A percentile compares a stretch with the other conserved stretches of the same genome.
Conservation (phyloP, 2,329 filamentous ascomycete genomes). For the Peltaster fructicola region DNA sequence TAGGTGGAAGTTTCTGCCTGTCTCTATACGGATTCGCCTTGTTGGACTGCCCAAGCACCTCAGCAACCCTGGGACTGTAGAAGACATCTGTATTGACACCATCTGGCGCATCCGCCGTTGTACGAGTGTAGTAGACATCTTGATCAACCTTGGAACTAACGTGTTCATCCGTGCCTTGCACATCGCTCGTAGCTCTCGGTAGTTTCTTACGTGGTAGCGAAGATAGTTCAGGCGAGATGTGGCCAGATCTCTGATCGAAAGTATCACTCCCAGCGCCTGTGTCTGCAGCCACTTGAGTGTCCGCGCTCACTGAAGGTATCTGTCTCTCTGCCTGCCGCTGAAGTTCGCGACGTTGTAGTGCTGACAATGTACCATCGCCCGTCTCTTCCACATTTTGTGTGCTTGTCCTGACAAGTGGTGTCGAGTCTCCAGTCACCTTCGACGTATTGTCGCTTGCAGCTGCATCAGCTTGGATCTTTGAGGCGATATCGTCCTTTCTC, state of each 20-base stretch:
- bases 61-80: conserved; percentile 40
- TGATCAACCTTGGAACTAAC: conserved; percentile 32
- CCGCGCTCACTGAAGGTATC: conserved; percentile 4
- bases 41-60: conserved; percentile 27
- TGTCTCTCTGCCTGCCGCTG: conserved; percentile 33
- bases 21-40: conserved; percentile 22
- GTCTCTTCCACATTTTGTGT: conserved; percentile 3
- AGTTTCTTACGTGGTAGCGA: conserved; percentile 38
- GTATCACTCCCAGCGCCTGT: conserved; percentile 23
- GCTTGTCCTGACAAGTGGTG: conserved; percentile 4
- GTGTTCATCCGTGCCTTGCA: conserved; percentile 26
- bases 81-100: conserved; percentile 45
- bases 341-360: conserved; percentile 14
- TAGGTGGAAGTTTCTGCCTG: conserved; percentile 13
- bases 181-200: conserved; percentile 32
- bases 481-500: conserved; percentile 1
- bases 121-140: conserved; percentile 33
- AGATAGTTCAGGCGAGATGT: conserved; percentile 30
- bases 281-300: not conserved
- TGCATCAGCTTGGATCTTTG: conserved; percentile 4
- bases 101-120: conserved; percentile 31
- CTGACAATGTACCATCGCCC: conserved; percentile 19
- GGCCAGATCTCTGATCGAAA: conserved; percentile 35
- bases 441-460: conserved; percentile 8
- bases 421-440: conserved; percentile 11